These are phyloP conservation scores for Auricularia sp. DNA, from an alignment of 768 basidiomycete genomes.

Conservation along the genomic window DNA sequence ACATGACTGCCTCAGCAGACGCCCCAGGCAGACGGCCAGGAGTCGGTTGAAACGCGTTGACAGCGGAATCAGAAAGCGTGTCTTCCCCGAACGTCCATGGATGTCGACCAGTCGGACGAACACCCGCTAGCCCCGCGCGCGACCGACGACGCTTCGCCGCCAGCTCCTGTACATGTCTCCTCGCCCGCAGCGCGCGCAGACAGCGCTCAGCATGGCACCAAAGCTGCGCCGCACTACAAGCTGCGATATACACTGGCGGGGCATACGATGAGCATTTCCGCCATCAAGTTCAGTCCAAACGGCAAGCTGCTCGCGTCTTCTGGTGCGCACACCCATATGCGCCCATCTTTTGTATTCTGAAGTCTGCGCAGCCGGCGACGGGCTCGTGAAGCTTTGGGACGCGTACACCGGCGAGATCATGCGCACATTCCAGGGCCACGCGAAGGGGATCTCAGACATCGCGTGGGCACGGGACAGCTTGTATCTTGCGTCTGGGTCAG, in stretches of 20 bases:
- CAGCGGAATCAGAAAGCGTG: not conserved
- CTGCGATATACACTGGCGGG: constrained; percentile 56
- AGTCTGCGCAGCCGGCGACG: constrained; percentile 57
- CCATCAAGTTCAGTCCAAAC: constrained; percentile 82
- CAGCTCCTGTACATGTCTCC: not conserved
- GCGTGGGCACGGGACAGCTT: constrained; percentile 80
- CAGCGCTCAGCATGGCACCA: not conserved
- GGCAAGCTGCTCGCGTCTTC: constrained; percentile 74
- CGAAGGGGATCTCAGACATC: constrained; percentile 79
- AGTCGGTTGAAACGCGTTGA: not conserved
- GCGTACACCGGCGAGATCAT: constrained; percentile 60
- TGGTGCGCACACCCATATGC: constrained; percentile 42
- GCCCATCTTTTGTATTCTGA: not conserved
- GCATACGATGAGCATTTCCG: constrained; percentile 75
- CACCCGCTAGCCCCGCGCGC: not conserved
- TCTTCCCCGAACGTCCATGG: not conserved
- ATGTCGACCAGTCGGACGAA: not conserved
- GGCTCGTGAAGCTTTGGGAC: constrained; percentile 74
- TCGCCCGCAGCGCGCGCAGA: not conserved
- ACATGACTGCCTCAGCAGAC: too few relatives aligned
- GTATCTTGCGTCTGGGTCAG: constrained; percentile 84
- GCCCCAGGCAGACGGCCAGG: not conserved
- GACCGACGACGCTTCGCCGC: not conserved
- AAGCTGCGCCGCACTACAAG: not conserved
- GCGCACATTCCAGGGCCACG: constrained; percentile 64